These are phyloP conservation scores for Henningerozyma blattae DNA, from an alignment of 805 yeast genomes.

Conservation along the genomic window DNA sequence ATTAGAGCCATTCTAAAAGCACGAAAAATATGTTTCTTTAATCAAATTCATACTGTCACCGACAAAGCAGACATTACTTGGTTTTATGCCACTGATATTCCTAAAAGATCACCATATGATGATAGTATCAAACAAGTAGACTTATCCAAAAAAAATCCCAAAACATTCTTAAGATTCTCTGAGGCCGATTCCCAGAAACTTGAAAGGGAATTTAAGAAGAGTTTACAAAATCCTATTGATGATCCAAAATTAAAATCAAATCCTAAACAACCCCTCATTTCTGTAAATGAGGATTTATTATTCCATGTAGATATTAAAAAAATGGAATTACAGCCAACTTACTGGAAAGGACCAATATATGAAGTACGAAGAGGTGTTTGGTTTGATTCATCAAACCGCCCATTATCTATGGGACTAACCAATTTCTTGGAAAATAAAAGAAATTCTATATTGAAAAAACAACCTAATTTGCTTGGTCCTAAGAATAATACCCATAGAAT, in stretches of 20 bases:
- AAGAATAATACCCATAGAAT: too few species aligned
- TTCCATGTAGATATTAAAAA: slow-evolving; percentile 55
- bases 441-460: too few species aligned
- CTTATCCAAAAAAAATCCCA: slow-evolving; percentile 36
- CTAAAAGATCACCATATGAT: slow-evolving; percentile 54
- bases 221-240: slow-evolving; percentile 1
- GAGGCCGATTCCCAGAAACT: slow-evolving; percentile 47
- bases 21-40: too few species aligned
- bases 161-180: slow-evolving; percentile 58
- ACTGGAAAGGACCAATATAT: slow-evolving; percentile 82
- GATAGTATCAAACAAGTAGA: slow-evolving; percentile 28
- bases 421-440: slow-evolving; percentile 44
- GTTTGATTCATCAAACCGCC: slow-evolving; percentile 52
- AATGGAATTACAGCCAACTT: slow-evolving; percentile 52
- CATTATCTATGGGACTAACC: slow-evolving; percentile 39
- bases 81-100: slow-evolving; percentile 79
- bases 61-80: slow-evolving; percentile 37
- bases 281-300: slow-evolving; percentile 72
- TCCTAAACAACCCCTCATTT: slow-evolving; percentile 18
- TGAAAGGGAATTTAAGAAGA: slow-evolving; percentile 34
- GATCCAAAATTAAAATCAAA: slow-evolving; percentile 7
- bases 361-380: slow-evolving; percentile 79
- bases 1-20: too few species aligned
- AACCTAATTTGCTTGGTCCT: too few species aligned
- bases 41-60: too few species aligned